Evolutionary conservation across 2,329 filamentous ascomycete species (phyloP).

Genomic region (Hymenoscyphus infarciens): DNA sequence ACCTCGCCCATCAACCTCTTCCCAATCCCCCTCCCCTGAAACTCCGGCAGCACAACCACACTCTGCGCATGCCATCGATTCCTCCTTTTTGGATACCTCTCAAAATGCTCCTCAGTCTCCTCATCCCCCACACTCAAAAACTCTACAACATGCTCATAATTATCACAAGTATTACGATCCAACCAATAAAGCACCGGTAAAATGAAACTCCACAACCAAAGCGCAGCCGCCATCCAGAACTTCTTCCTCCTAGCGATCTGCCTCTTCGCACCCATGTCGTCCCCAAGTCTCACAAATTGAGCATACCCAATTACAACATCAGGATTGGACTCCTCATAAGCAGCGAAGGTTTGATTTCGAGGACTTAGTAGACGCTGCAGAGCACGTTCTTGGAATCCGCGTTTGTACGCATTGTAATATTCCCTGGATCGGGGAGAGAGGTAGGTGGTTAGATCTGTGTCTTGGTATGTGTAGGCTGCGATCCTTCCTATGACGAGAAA

Average conservation of each 20-base stretch:
- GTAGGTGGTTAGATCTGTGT: conserved; percentile 21
- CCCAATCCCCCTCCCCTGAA: conserved; percentile 27
- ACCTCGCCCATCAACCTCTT: conserved; percentile 30
- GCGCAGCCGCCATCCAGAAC: conserved; percentile 4
- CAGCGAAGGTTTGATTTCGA: conserved; percentile 22
- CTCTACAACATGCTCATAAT: conserved; percentile 7
- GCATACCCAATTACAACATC: conserved; percentile 20
- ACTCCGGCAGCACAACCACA: conserved; percentile 24
- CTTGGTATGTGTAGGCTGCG: conserved; percentile 23
- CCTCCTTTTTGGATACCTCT: conserved; percentile 17
- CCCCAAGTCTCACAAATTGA: conserved; percentile 23
- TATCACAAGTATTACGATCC: conserved; percentile 12
- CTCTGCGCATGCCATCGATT: conserved; percentile 30
- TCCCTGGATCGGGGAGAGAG: conserved; percentile 19
- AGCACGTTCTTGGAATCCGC: conserved; percentile 17
- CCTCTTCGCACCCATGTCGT: conserved; percentile 22
- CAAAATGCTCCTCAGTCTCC: conserved; percentile 22
- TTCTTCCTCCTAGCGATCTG: conserved; percentile 15
- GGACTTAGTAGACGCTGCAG: conserved; percentile 21
- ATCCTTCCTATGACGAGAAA: conserved; percentile 18
- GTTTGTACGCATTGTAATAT: conserved; percentile 18
- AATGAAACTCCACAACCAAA: conserved; percentile 5
- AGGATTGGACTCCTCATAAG: conserved; percentile 15
- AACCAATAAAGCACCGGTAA: conserved; percentile 12
- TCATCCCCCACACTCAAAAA: conserved; percentile 13